These are phyloP conservation scores for Lactarius sp. DNA, from an alignment of 768 basidiomycete genomes.

Conservation along the genomic window DNA sequence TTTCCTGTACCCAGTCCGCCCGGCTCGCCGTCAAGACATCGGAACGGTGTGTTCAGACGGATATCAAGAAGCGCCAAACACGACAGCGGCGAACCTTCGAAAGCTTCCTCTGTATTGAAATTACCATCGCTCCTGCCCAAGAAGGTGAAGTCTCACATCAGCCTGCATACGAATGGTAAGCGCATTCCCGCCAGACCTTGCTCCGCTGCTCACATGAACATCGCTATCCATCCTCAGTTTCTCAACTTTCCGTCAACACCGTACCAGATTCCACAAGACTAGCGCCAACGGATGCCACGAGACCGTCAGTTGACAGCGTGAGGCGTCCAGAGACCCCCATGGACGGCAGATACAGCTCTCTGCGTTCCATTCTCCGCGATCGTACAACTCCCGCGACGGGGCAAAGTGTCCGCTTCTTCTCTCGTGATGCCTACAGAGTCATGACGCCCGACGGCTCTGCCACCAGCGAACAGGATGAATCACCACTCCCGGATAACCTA, in stretches of 20 bases:
- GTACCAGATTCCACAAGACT: slow-evolving; percentile 30
- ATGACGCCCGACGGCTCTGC: slow-evolving; percentile 62
- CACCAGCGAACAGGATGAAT: slow-evolving; percentile 35
- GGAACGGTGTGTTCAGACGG: slow-evolving; percentile 23
- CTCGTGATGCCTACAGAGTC: slow-evolving; percentile 58
- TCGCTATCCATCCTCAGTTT: neutral
- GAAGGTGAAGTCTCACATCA: slow-evolving; percentile 26
- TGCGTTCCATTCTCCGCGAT: slow-evolving; percentile 69
- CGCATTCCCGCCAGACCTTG: neutral
- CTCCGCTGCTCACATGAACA: neutral
- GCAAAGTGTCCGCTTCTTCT: slow-evolving; percentile 76
- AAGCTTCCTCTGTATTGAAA: slow-evolving; percentile 20
- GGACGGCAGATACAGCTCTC: slow-evolving; percentile 43
- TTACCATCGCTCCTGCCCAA: slow-evolving; percentile 21
- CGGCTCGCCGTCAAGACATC: slow-evolving; percentile 22
- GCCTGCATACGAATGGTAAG: slow-evolving; percentile 21
- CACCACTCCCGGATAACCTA: slow-evolving; percentile 30
- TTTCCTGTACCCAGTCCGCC: slow-evolving; percentile 24
- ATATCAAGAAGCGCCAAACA: slow-evolving; percentile 22
- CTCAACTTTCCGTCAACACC: slow-evolving; percentile 26
- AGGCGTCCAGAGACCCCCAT: slow-evolving; percentile 31
- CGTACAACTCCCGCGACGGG: slow-evolving; percentile 70
- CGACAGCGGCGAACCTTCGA: slow-evolving; percentile 19
- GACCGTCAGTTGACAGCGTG: slow-evolving; percentile 28
- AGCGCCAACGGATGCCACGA: slow-evolving; percentile 28